A percentile compares a stretch with the other conserved stretches of the same genome.
phyloP scores from a whole-genome alignment of 2,329 filamentous ascomycete genomes.

The Arthrobotrys iridis region DNA sequence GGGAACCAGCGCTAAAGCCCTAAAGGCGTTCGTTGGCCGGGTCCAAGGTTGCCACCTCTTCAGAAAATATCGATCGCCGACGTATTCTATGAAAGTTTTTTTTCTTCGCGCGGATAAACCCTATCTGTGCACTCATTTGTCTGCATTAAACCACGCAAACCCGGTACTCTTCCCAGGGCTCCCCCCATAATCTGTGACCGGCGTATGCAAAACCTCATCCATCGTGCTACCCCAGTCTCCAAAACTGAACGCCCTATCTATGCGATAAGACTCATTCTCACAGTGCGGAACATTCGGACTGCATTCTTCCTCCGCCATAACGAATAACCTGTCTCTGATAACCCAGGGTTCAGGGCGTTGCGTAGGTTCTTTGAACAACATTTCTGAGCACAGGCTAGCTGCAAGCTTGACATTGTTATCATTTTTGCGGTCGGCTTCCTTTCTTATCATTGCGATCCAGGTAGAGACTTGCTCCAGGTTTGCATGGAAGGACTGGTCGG shows the following conservation, averaged over 20 bases:
- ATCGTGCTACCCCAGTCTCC: constrained; percentile 52
- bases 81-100: background rate
- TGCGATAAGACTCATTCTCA: constrained; percentile 33
- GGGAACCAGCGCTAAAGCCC: background rate
- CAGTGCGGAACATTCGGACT: constrained; percentile 49
- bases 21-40: background rate
- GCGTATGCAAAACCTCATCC: constrained; percentile 51
- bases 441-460: constrained; percentile 73
- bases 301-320: constrained; percentile 49
- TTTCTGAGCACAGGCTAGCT: constrained; percentile 42
- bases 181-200: constrained; percentile 50
- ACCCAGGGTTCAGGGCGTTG: constrained; percentile 49
- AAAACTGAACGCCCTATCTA: constrained; percentile 45
- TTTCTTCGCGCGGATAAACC: constrained; percentile 4
- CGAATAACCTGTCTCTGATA: constrained; percentile 42
- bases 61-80: constrained; percentile 23
- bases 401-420: constrained; percentile 40
- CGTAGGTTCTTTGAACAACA: constrained; percentile 51
- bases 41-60: background rate
- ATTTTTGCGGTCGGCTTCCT: constrained; percentile 65
- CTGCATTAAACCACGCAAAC: constrained; percentile 44
- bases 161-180: constrained; percentile 33
- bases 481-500: constrained; percentile 77
- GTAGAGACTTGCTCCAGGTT: constrained; percentile 74
- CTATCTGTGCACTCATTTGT: constrained; percentile 25